Conservation (phyloP, 2,329 filamentous ascomycete genomes). For the Pyrenochaeta sp. region DNA sequence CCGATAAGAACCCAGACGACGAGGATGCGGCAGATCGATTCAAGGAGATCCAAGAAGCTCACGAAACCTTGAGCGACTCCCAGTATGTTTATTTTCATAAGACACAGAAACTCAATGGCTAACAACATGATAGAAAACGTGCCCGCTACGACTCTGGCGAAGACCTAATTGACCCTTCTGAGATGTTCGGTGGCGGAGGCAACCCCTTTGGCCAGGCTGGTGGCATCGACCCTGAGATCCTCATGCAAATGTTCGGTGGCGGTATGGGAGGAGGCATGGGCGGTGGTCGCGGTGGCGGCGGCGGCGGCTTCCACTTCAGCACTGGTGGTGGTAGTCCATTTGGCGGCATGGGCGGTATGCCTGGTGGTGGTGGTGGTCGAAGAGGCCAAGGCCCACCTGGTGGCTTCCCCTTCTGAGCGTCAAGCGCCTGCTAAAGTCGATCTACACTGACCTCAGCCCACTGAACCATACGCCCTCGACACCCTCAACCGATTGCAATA, state of each 20-base stretch:
- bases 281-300: conserved; percentile 56
- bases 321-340: conserved; percentile 49
- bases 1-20: conserved; percentile 95
- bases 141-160: conserved; percentile 91
- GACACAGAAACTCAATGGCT: not conserved
- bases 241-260: conserved; percentile 54
- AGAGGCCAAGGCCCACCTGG: conserved; percentile 42
- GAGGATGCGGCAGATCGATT: conserved; percentile 86
- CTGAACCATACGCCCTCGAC: not conserved
- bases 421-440: not conserved
- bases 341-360: conserved; percentile 47
- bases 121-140: conserved; percentile 70
- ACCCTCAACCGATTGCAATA: too few species aligned
- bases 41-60: conserved; percentile 97
- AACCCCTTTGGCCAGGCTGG: conserved; percentile 46
- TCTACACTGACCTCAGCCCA: not conserved
- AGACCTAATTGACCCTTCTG: conserved; percentile 85
- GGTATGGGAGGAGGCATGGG: conserved; percentile 61
- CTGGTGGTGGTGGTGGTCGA: conserved; percentile 41
- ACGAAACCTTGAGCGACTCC: conserved; percentile 93
- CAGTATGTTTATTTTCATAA: conserved; percentile 69
- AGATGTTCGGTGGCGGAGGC: conserved; percentile 75
- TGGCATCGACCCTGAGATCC: conserved; percentile 51
- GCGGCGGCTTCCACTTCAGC: conserved; percentile 57
- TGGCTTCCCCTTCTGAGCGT: conserved; percentile 39